phyloP scores from a whole-genome alignment of 2,329 filamentous ascomycete genomes.

The Stemphylium vesicarium region DNA sequence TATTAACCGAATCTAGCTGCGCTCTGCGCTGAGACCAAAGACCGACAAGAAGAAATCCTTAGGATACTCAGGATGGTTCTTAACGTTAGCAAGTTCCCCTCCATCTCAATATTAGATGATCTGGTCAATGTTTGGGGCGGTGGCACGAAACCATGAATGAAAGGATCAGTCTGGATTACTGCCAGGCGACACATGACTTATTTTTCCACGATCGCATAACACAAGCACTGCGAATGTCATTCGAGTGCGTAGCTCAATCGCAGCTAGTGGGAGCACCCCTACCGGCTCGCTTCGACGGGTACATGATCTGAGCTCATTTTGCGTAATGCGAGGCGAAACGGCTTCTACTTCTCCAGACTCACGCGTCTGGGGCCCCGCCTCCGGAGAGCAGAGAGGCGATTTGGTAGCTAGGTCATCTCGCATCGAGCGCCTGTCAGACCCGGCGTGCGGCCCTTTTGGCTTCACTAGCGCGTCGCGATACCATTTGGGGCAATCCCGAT shows the following conservation, averaged over 20 bases:
- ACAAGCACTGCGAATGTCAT: too few relatives aligned
- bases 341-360: neutral
- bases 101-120: conserved; percentile 33
- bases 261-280: too few relatives aligned
- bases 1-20: conserved; percentile 18
- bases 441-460: neutral
- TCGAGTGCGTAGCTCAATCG: too few relatives aligned
- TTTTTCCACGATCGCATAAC: too few relatives aligned
- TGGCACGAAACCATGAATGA: conserved; percentile 37
- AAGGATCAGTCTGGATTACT: neutral
- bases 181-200: neutral
- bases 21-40: conserved; percentile 29
- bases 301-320: neutral
- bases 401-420: conserved; percentile 1
- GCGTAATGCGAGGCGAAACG: neutral
- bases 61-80: conserved; percentile 23
- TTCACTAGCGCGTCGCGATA: neutral
- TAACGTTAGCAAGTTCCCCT: conserved; percentile 36
- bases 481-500: neutral
- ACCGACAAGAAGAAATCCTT: conserved; percentile 25
- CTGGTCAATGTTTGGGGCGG: conserved; percentile 35
- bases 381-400: neutral
- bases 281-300: neutral
- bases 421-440: conserved; percentile 10
- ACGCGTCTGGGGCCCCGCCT: neutral